Conservation (phyloP, 441 rosid genomes). For the Corymbia calophylla region DNA sequence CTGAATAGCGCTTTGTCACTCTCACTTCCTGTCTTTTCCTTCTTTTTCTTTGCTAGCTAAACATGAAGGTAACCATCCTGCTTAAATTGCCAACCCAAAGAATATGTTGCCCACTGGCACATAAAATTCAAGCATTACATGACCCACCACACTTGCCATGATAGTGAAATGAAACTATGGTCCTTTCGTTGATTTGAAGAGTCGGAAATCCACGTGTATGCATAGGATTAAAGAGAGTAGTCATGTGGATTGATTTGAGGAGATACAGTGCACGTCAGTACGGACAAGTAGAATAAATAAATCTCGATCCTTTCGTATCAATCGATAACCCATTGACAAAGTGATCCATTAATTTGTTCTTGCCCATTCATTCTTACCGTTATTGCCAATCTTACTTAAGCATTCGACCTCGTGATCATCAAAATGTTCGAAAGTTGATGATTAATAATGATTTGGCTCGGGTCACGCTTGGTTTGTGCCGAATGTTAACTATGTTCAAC, state of each 20-base stretch:
- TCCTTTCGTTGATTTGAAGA: neutral
- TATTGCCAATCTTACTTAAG: neutral
- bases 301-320: neutral
- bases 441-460: neutral
- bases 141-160: neutral
- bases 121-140: neutral
- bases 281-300: neutral
- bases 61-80: neutral
- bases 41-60: neutral
- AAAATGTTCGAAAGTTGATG: neutral
- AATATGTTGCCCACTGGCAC: neutral
- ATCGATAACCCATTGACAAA: neutral
- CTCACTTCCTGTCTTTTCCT: neutral
- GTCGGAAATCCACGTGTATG: neutral
- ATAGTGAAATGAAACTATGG: neutral
- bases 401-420: neutral
- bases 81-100: neutral
- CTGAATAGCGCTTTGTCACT: neutral
- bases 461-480: rapidly evolving
- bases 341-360: rapidly evolving
- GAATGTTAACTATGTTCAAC: no score
- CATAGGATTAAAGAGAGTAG: neutral
- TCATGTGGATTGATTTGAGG: neutral
- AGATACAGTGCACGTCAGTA: neutral
- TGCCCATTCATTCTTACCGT: neutral